These are phyloP conservation scores for Firmiana major DNA, from an alignment of 345 rosid genomes.

Conservation along the genomic window DNA sequence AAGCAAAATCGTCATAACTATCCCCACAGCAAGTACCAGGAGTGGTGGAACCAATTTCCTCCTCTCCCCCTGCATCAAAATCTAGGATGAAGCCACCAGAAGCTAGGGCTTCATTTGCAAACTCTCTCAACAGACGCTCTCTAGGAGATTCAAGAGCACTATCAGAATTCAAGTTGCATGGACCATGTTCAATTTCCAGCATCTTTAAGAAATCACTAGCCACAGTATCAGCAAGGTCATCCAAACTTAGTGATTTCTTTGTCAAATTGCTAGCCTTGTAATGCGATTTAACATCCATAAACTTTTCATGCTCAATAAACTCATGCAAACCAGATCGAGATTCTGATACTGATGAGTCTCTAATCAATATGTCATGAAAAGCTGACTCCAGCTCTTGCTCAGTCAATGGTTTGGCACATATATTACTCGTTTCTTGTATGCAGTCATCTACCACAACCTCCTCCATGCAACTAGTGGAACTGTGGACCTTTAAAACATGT, in stretches of 20 bases:
- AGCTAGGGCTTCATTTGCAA: constrained; percentile 62
- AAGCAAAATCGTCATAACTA: constrained; percentile 34
- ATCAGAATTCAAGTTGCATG: constrained; percentile 37
- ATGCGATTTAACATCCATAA: constrained; percentile 38
- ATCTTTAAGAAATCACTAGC: constrained; percentile 65
- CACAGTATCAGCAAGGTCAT: constrained; percentile 58
- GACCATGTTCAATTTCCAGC: constrained; percentile 48
- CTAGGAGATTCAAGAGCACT: constrained; percentile 76
- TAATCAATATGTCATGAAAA: constrained; percentile 23
- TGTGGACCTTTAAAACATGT: constrained; percentile 17
- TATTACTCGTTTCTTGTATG: constrained; percentile 25
- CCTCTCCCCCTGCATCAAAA: constrained; percentile 29
- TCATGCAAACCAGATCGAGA: constrained; percentile 25
- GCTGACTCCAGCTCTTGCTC: constrained; percentile 32
- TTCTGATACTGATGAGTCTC: constrained; percentile 38
- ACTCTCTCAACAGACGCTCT: constrained; percentile 63
- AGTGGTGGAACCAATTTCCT: constrained; percentile 15
- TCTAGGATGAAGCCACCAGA: constrained; percentile 42
- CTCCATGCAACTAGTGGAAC: neutral
- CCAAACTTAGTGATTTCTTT: constrained; percentile 52
- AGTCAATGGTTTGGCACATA: constrained; percentile 16
- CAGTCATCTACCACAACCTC: constrained; percentile 25
- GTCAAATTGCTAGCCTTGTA: constrained; percentile 33
- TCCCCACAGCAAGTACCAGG: constrained; percentile 27
- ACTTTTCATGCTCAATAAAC: constrained; percentile 25